Percentiles rank a stretch among this genome's conserved stretches.
Evolutionary conservation across 2,329 filamentous ascomycete species (phyloP).

Genomic region (Ascochyta viciae-villosae): DNA sequence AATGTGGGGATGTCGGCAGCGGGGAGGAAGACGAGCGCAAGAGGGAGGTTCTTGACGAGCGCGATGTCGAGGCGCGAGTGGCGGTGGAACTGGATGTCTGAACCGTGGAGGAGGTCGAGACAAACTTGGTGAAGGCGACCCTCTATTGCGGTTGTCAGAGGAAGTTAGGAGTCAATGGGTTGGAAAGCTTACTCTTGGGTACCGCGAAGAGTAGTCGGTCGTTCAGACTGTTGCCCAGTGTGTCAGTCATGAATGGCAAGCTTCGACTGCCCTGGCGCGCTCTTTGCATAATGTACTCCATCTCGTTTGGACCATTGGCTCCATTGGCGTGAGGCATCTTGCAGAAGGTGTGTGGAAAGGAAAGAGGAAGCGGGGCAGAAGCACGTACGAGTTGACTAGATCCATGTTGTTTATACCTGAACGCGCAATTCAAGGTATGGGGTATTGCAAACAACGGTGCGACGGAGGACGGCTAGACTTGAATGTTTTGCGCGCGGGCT

Average conservation of each 20-base stretch:
- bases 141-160: constrained; percentile 63
- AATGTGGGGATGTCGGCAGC: constrained; percentile 98
- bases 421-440: constrained; percentile 33
- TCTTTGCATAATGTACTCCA: constrained; percentile 28
- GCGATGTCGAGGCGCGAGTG: constrained; percentile 97
- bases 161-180: not conserved
- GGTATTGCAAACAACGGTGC: constrained; percentile 25
- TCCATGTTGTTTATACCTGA: constrained; percentile 46
- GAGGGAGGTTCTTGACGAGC: constrained; percentile 93
- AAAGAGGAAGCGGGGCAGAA: constrained; percentile 15
- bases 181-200: constrained; percentile 82
- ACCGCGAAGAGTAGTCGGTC: constrained; percentile 94
- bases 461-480: constrained; percentile 26
- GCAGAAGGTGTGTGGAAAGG: constrained; percentile 5
- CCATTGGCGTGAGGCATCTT: constrained; percentile 34
- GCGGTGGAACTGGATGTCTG: constrained; percentile 95
- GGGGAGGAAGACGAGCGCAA: constrained; percentile 95
- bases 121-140: constrained; percentile 88
- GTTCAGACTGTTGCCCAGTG: constrained; percentile 72
- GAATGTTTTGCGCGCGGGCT: constrained; percentile 25
- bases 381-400: constrained; percentile 51
- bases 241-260: constrained; percentile 51
- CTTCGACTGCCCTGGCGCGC: constrained; percentile 42
- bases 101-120: constrained; percentile 89
- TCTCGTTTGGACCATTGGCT: constrained; percentile 28